Percentiles rank a stretch among this genome's conserved stretches.
Conservation (phyloP, 768 basidiomycete species). For the Phylloporus sp. region DNA sequence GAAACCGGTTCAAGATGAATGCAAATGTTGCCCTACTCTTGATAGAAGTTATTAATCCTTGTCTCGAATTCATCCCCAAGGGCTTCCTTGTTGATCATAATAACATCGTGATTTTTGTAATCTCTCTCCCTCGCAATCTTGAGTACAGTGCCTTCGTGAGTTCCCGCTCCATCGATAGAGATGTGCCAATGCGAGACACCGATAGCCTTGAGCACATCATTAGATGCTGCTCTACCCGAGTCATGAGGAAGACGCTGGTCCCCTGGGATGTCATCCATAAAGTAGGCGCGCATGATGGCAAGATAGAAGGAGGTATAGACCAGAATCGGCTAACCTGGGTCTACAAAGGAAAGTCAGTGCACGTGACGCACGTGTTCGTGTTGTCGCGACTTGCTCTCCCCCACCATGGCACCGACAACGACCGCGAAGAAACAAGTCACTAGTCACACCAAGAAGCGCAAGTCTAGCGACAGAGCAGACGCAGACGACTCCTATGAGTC, state of each 20-base stretch:
- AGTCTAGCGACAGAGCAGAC: conserved; percentile 9
- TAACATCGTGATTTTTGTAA: conserved; percentile 81
- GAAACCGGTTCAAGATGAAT: background rate
- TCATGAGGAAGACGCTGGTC: conserved; percentile 84
- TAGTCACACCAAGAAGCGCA: conserved; percentile 24
- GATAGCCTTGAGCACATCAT: conserved; percentile 48
- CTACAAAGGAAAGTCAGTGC: conserved; percentile 13
- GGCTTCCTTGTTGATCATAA: conserved; percentile 71
- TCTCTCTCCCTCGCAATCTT: conserved; percentile 60
- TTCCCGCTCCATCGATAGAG: conserved; percentile 47
- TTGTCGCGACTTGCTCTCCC: conserved; percentile 12
- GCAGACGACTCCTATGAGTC: background rate
- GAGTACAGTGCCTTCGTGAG: conserved; percentile 54
- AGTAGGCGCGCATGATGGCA: conserved; percentile 61
- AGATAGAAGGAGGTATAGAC: background rate
- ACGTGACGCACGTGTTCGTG: conserved; percentile 19
- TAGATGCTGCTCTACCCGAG: conserved; percentile 47
- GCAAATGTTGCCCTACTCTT: conserved; percentile 50
- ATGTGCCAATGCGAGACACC: conserved; percentile 68
- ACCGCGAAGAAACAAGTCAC: conserved; percentile 6
- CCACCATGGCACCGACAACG: conserved; percentile 5
- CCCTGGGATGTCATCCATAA: conserved; percentile 66
- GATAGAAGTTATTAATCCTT: conserved; percentile 78
- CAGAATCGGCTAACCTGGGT: no score
- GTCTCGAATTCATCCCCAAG: conserved; percentile 77